Evolutionary conservation across 345 rosid genomes (phyloP).

Genomic region (Gynandropsis gynandra): DNA sequence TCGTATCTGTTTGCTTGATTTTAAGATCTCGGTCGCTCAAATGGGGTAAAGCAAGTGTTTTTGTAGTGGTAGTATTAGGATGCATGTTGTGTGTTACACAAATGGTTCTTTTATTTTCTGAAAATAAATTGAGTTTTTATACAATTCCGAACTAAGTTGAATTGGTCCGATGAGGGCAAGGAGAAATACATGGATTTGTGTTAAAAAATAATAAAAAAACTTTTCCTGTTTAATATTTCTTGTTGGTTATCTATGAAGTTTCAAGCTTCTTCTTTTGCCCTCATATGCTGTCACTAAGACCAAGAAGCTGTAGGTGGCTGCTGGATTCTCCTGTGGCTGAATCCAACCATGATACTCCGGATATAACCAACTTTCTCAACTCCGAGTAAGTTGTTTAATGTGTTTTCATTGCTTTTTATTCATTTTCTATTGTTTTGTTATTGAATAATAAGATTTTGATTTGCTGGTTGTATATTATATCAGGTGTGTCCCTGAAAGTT

Average conservation of each 20-base stretch:
- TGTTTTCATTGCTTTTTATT: not conserved
- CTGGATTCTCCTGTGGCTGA: slow-evolving; percentile 45
- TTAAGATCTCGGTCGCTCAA: no score
- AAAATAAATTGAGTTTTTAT: no score
- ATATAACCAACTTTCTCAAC: slow-evolving; percentile 36
- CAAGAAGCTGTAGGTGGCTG: slow-evolving; percentile 53
- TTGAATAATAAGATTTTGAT: slow-evolving; percentile 1
- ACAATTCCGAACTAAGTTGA: no score
- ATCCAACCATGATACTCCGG: slow-evolving; percentile 25
- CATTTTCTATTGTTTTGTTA: slow-evolving; percentile 2
- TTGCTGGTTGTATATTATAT: slow-evolving; percentile 18
- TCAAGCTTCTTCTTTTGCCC: slow-evolving; percentile 3
- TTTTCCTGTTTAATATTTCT: no score
- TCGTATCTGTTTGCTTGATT: no score
- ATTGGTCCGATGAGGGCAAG: no score
- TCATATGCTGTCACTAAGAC: not conserved
- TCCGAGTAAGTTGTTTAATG: slow-evolving; percentile 30
- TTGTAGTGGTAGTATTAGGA: not conserved
- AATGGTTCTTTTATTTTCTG: not conserved
- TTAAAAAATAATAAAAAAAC: no score
- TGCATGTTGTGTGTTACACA: not conserved
- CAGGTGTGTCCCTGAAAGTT: slow-evolving; percentile 62
- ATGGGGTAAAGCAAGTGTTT: not conserved
- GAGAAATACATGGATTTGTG: no score
- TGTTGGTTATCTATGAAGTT: not conserved